These are phyloP conservation scores for Oropetium thomaeum DNA, from an alignment of 176 grass and related monocot species.

Conservation along the genomic window DNA sequence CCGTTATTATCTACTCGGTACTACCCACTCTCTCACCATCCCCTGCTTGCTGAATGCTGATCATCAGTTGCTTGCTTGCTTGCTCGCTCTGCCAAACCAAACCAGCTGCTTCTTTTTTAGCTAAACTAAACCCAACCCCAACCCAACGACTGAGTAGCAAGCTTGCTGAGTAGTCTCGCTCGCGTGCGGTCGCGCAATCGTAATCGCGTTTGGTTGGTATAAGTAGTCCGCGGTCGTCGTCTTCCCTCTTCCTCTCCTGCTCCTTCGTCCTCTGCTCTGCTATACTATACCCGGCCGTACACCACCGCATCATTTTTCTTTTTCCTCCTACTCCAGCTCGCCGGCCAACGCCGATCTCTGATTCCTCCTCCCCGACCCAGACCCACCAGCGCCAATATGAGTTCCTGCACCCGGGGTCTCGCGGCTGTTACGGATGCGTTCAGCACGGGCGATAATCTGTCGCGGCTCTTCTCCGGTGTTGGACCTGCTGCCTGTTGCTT, in stretches of 20 bases:
- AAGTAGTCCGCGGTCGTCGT: conserved; percentile 22
- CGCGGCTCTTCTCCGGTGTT: background rate
- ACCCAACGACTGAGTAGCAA: background rate
- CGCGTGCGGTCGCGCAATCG: background rate
- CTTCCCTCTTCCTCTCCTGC: background rate
- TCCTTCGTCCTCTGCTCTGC: background rate
- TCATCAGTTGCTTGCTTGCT: background rate
- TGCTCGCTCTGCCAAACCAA: background rate
- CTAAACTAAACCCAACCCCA: too few species aligned
- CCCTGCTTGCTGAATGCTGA: background rate
- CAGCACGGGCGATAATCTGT: background rate
- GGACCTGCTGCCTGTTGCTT: background rate
- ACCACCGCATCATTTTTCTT: background rate
- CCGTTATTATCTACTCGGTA: background rate
- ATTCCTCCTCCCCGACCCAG: background rate
- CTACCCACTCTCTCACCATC: background rate
- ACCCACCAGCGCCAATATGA: background rate
- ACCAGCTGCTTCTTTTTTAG: background rate
- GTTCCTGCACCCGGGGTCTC: background rate
- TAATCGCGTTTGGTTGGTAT: background rate
- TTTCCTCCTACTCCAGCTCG: background rate
- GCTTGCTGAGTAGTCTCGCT: too few species aligned
- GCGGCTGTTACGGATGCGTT: background rate
- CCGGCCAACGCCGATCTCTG: background rate
- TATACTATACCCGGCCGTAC: background rate